Conservation (phyloP, 2,329 filamentous ascomycete genomes). For the Colletotrichum sp. region DNA sequence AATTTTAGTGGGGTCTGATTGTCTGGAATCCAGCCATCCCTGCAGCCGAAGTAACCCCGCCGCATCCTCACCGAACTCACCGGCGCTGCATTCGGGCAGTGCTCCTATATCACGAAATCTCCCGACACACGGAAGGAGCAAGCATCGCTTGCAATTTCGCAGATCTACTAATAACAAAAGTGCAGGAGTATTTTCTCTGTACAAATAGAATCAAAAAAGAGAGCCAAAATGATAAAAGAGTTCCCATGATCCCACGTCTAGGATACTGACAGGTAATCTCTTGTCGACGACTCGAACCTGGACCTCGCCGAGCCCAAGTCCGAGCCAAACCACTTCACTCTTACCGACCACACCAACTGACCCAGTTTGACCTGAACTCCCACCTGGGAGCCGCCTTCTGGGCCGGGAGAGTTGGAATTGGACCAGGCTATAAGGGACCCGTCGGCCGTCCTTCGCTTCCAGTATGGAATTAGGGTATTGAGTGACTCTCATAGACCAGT, state of each 20-base stretch:
- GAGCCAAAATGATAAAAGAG: background rate
- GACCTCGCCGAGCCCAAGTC: background rate
- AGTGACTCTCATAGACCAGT: background rate
- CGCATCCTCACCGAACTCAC: background rate
- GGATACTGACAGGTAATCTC: background rate
- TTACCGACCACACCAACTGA: background rate
- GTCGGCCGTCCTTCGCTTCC: background rate
- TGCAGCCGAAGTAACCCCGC: conserved; percentile 8
- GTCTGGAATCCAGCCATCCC: background rate
- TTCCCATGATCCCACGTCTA: background rate
- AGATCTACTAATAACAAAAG: background rate
- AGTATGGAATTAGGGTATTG: background rate
- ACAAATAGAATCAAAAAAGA: background rate
- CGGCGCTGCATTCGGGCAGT: background rate
- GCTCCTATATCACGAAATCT: background rate
- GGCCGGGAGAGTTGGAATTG: background rate
- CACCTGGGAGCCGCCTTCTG: background rate
- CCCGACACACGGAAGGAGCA: background rate
- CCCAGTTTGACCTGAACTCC: background rate
- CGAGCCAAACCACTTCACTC: background rate
- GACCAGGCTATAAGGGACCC: background rate
- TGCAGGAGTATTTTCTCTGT: no score
- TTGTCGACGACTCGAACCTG: background rate
- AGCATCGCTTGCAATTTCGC: background rate
- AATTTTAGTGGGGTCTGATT: conserved; percentile 18